These are phyloP conservation scores for Kazachstania martiniae DNA, from an alignment of 805 yeast species.

Conservation along the genomic window DNA sequence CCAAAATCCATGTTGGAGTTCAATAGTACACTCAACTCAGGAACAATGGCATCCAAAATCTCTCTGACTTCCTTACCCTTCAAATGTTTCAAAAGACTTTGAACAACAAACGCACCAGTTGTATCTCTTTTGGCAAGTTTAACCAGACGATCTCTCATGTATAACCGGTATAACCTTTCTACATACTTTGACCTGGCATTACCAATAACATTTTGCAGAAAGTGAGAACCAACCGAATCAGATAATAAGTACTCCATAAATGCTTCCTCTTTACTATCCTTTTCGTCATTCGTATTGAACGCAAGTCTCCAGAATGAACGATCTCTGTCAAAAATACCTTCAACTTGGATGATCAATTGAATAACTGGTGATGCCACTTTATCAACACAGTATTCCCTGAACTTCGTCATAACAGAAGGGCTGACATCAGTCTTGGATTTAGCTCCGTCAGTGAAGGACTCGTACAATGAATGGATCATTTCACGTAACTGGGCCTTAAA, in stretches of 20 bases:
- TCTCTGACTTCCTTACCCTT: slow-evolving; percentile 51
- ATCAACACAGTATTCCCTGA: slow-evolving; percentile 69
- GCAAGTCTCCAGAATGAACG: slow-evolving; percentile 59
- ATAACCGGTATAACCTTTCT: slow-evolving; percentile 55
- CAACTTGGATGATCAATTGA: slow-evolving; percentile 67
- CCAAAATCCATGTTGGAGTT: slow-evolving; percentile 65
- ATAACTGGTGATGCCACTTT: slow-evolving; percentile 80
- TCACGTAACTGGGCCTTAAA: slow-evolving; percentile 52
- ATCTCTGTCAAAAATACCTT: slow-evolving; percentile 68
- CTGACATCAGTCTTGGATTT: slow-evolving; percentile 22
- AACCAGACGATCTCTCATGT: slow-evolving; percentile 64
- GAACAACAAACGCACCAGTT: slow-evolving; percentile 76
- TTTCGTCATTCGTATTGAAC: slow-evolving; percentile 42
- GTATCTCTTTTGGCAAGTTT: slow-evolving; percentile 71
- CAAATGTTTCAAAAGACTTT: slow-evolving; percentile 53
- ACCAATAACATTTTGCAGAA: slow-evolving; percentile 61
- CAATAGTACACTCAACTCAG: slow-evolving; percentile 50
- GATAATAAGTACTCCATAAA: slow-evolving; percentile 76
- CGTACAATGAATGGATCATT: slow-evolving; percentile 33
- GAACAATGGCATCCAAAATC: slow-evolving; percentile 54
- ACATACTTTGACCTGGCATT: slow-evolving; percentile 57
- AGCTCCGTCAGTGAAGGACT: slow-evolving; percentile 21
- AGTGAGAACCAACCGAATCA: slow-evolving; percentile 90
- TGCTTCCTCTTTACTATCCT: slow-evolving; percentile 55
- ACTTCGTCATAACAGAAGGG: slow-evolving; percentile 32